These are phyloP conservation scores for Fusarium continuum DNA, from an alignment of 2,329 filamentous ascomycete genomes.

Conservation along the genomic window DNA sequence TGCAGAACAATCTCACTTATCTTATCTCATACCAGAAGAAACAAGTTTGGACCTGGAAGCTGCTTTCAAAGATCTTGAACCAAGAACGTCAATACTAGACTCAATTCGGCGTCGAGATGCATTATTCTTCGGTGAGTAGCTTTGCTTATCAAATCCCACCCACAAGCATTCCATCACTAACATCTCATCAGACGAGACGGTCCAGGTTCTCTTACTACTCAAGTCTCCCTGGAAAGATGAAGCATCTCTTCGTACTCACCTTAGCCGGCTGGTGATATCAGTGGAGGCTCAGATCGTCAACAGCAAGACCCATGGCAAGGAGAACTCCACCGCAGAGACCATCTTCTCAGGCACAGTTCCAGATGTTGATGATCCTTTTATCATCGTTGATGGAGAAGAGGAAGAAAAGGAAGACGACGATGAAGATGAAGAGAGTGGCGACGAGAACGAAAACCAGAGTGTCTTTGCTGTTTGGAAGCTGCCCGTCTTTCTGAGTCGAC, in stretches of 20 bases:
- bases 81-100: constrained; percentile 60
- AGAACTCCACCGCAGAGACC: constrained; percentile 62
- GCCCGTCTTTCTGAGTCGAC: constrained; percentile 65
- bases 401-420: constrained; percentile 48
- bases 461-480: constrained; percentile 69
- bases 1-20: constrained; percentile 66
- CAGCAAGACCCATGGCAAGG: constrained; percentile 59
- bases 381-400: constrained; percentile 56
- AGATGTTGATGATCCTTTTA: constrained; percentile 60
- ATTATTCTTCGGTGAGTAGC: constrained; percentile 74
- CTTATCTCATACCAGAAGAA: constrained; percentile 67
- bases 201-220: constrained; percentile 74
- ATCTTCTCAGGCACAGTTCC: constrained; percentile 66
- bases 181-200: constrained; percentile 71
- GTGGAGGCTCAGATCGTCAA: constrained; percentile 74
- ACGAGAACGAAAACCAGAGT: constrained; percentile 45
- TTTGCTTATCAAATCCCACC: constrained; percentile 47
- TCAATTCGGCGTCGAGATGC: constrained; percentile 69
- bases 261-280: constrained; percentile 70
- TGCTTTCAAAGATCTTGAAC: constrained; percentile 55
- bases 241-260: constrained; percentile 63
- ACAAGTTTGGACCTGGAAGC: constrained; percentile 65
- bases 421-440: constrained; percentile 34
- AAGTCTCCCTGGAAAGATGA: constrained; percentile 70
- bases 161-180: constrained; percentile 48